phyloP scores from a whole-genome alignment of 1,284 basidiomycete species.

The Pseudozyma pruni region DNA sequence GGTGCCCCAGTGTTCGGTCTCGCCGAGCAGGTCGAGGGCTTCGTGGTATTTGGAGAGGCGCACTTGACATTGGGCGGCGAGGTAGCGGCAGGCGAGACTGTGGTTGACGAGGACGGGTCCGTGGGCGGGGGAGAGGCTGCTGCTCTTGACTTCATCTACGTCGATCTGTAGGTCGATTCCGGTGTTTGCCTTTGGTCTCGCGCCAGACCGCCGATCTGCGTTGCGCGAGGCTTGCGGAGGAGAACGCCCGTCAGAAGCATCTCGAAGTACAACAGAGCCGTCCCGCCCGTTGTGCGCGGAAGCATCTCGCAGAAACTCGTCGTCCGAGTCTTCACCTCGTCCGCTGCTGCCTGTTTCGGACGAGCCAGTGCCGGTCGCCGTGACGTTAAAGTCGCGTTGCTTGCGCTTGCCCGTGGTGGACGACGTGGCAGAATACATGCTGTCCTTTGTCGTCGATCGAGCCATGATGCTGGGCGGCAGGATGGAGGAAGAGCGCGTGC shows the following conservation, averaged over 20 bases:
- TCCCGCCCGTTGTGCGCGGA: constrained; percentile 3
- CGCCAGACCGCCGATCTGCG: background rate
- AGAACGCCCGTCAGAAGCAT: background rate
- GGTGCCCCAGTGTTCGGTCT: constrained; percentile 58
- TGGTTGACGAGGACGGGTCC: constrained; percentile 60
- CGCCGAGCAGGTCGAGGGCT: constrained; percentile 89
- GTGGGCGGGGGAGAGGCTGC: constrained; percentile 24
- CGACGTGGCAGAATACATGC: constrained; percentile 31
- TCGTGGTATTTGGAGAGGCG: constrained; percentile 91
- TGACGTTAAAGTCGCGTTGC: constrained; percentile 56
- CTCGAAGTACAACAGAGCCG: constrained; percentile 13
- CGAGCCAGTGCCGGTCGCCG: constrained; percentile 56
- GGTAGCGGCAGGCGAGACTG: constrained; percentile 59
- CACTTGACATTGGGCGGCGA: constrained; percentile 90
- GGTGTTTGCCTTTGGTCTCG: background rate
- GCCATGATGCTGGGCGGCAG: constrained; percentile 52
- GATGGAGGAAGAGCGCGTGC: constrained; percentile 44
- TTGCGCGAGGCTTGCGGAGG: background rate
- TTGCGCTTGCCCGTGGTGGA: constrained; percentile 55
- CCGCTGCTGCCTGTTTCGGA: constrained; percentile 26
- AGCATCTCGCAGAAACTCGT: constrained; percentile 24
- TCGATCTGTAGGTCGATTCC: constrained; percentile 31
- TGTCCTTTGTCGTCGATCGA: constrained; percentile 37
- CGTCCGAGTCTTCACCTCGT: constrained; percentile 14
- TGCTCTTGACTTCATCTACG: constrained; percentile 33